A percentile compares a stretch with the other conserved stretches of the same genome.
phyloP scores from a whole-genome alignment of 2,329 filamentous ascomycete genomes.

The Ceratocystis cacaofunesta region DNA sequence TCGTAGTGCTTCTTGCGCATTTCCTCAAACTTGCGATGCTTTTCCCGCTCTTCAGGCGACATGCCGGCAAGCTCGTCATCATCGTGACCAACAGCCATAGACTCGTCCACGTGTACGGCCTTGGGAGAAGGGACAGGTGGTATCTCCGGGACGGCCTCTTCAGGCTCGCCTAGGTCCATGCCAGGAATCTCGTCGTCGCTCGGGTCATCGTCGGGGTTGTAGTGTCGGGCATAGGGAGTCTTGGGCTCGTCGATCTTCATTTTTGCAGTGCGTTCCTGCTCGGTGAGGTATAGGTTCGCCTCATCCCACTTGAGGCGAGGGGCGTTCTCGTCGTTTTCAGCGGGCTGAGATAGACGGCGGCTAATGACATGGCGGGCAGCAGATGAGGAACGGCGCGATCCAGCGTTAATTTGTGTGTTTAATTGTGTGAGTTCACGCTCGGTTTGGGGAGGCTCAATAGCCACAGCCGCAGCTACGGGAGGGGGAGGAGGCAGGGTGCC shows the following conservation, averaged over 20 bases:
- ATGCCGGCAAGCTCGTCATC: slow-evolving; percentile 40
- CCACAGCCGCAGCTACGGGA: slow-evolving; percentile 31
- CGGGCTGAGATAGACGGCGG: slow-evolving; percentile 35
- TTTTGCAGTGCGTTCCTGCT: slow-evolving; percentile 84
- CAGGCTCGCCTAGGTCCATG: slow-evolving; percentile 81
- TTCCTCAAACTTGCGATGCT: slow-evolving; percentile 83
- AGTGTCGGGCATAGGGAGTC: slow-evolving; percentile 86
- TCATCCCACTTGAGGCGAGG: slow-evolving; percentile 95
- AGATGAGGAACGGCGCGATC: slow-evolving; percentile 66
- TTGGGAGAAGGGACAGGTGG: slow-evolving; percentile 32
- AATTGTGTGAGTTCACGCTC: slow-evolving; percentile 84
- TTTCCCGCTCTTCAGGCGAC: slow-evolving; percentile 64
- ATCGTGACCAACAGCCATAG: slow-evolving; percentile 38
- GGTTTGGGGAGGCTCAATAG: slow-evolving; percentile 32
- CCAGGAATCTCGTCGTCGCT: slow-evolving; percentile 86
- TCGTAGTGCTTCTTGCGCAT: slow-evolving; percentile 95
- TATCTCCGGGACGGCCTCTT: slow-evolving; percentile 49
- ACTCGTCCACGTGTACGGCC: slow-evolving; percentile 62
- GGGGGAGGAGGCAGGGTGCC: slow-evolving; percentile 31
- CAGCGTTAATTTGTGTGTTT: slow-evolving; percentile 90
- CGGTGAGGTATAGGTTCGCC: slow-evolving; percentile 89
- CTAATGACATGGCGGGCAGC: slow-evolving; percentile 33
- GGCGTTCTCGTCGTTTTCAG: slow-evolving; percentile 24
- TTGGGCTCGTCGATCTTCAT: slow-evolving; percentile 99
- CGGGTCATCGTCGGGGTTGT: slow-evolving; percentile 78